Conservation (phyloP, 2,329 filamentous ascomycete genomes). For the Pseudogymnoascus sp. region DNA sequence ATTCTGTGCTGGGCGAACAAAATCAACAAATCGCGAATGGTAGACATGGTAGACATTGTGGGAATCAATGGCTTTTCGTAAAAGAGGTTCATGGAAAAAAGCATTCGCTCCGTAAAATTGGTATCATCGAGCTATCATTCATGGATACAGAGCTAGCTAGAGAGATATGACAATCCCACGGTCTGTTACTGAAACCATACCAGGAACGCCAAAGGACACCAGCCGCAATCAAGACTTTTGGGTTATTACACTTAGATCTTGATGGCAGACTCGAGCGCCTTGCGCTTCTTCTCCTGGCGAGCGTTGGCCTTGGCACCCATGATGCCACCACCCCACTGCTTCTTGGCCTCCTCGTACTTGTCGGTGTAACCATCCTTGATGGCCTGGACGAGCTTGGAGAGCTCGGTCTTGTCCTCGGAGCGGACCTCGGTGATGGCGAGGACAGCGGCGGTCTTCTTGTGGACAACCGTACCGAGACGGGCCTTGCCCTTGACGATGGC, state of each 20-base stretch:
- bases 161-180: slow-evolving; percentile 5
- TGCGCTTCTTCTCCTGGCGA: slow-evolving; percentile 57
- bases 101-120: slow-evolving; percentile 12
- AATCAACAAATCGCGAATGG: background rate
- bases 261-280: slow-evolving; percentile 88
- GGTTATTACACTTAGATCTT: slow-evolving; percentile 67
- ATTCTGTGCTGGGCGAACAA: background rate
- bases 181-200: slow-evolving; percentile 17
- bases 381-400: slow-evolving; percentile 89
- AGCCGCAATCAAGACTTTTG: slow-evolving; percentile 16
- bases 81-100: slow-evolving; percentile 2
- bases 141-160: slow-evolving; percentile 21
- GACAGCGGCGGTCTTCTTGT: slow-evolving; percentile 99
- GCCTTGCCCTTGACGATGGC: slow-evolving; percentile 99
- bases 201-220: slow-evolving; percentile 23
- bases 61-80: background rate
- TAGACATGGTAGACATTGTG: background rate
- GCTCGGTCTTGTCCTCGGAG: slow-evolving; percentile 95
- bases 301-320: slow-evolving; percentile 92
- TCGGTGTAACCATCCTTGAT: slow-evolving; percentile 98
- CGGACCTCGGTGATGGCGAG: slow-evolving; percentile 94
- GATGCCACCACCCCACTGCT: slow-evolving; percentile 99
- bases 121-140: slow-evolving; percentile 29
- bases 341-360: slow-evolving; percentile 84
- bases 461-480: slow-evolving; percentile 93